Conservation (phyloP, 2,329 filamentous ascomycete genomes). For the Aspergillus phoenicis region DNA sequence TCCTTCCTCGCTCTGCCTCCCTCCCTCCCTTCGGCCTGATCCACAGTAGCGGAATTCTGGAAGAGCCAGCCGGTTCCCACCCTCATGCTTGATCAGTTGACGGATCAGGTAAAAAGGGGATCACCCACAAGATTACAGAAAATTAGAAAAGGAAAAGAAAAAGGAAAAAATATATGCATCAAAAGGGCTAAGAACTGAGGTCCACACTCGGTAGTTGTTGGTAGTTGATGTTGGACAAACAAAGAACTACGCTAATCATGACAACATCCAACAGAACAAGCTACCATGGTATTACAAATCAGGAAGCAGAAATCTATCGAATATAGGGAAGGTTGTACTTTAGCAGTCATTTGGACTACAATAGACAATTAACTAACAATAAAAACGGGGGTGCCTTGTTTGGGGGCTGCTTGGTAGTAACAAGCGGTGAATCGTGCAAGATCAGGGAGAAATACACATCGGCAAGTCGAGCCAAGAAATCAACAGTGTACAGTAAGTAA, state of each 20-base stretch:
- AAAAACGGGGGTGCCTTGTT: neutral
- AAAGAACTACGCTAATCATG: slow-evolving; percentile 2
- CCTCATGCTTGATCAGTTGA: slow-evolving; percentile 4
- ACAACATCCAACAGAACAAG: neutral
- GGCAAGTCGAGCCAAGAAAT: slow-evolving; percentile 2
- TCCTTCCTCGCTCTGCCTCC: neutral
- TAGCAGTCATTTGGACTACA: neutral
- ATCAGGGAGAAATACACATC: neutral
- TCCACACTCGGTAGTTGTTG: neutral
- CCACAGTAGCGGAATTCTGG: slow-evolving; percentile 2
- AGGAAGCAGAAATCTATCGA: neutral
- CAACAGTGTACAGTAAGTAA: neutral
- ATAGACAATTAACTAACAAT: slow-evolving; percentile 4
- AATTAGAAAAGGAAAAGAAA: too few relatives aligned
- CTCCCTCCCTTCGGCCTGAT: neutral
- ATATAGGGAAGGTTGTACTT: too few relatives aligned
- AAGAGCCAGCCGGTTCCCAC: slow-evolving; percentile 2
- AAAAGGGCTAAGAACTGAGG: neutral
- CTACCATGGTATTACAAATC: neutral
- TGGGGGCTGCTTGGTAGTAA: slow-evolving; percentile 8
- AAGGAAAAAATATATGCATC: slow-evolving; percentile 2
- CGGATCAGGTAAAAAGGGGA: slow-evolving; percentile 6
- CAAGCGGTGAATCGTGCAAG: slow-evolving; percentile 14
- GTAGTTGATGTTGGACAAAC: slow-evolving; percentile 7
- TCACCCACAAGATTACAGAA: slow-evolving; percentile 1